Evolutionary conservation across 2,329 filamentous ascomycete species (phyloP).

Genomic region (Neopestalotiopsis sp.): DNA sequence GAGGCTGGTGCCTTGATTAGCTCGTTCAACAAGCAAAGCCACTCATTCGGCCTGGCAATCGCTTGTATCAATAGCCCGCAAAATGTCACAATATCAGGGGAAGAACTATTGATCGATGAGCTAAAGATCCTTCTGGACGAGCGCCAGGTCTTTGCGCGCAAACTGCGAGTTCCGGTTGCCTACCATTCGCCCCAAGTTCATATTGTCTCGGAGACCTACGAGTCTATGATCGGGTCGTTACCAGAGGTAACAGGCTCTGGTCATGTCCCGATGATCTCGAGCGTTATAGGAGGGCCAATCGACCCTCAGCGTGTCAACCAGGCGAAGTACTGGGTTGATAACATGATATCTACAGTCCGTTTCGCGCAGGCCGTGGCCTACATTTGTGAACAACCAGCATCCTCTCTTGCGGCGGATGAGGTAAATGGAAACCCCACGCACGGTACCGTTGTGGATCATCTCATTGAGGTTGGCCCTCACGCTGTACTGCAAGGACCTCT

Average conservation of each 20-base stretch:
- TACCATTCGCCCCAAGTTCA: constrained; percentile 41
- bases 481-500: background rate
- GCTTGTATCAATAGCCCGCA: constrained; percentile 38
- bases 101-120: constrained; percentile 26
- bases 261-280: background rate
- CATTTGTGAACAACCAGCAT: background rate
- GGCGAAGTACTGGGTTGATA: background rate
- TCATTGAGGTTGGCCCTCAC: constrained; percentile 5
- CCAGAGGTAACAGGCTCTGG: background rate
- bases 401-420: background rate
- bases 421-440: background rate
- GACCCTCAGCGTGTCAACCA: background rate
- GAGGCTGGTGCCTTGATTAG: background rate
- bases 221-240: constrained; percentile 14
- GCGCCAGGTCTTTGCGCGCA: constrained; percentile 29
- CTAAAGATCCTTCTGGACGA: constrained; percentile 24
- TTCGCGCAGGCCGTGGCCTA: background rate
- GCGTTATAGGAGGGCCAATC: background rate
- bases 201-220: constrained; percentile 19
- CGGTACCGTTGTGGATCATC: background rate
- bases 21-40: background rate
- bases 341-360: background rate
- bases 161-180: constrained; percentile 33
- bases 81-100: constrained; percentile 39
- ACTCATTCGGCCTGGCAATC: constrained; percentile 18